Base-by-base conservation (phyloP, 2,329 filamentous ascomycete species). In the Septoria linicola region DNA sequence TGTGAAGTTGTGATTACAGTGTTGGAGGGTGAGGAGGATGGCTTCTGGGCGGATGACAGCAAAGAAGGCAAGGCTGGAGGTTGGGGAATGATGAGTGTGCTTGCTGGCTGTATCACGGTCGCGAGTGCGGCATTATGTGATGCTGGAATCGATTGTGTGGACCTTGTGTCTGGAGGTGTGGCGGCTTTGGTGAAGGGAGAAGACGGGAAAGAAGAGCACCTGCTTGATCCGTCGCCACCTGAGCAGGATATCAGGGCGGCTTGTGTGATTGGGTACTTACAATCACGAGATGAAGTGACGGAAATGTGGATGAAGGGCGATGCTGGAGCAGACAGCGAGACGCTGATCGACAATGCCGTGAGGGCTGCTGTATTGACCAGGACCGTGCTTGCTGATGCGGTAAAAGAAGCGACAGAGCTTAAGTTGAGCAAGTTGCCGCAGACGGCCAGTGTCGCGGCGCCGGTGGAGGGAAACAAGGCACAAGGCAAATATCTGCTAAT, bases 1-100 rank as follows among this genome's bases (percentile, higher is more conserved):
- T 85, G 96, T n/a, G 93, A 99, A 68, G 85, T 99, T 34, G 85
- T 96, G 14, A 83, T 99, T 41, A 96, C 90, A 0, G 84, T 99
- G 41, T 77, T 99, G 14, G 93, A 99, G 72, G 92, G 89, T 2
- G 93, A 97, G 66, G 89, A 96, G 67, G 87, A 92, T 63, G 75
- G 76, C 30, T 83, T 80, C 77, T 82, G 80, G 78, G 82, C 79
- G 3, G 79, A 82, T 66, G 72, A 73, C 16, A 63, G 55, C 13
- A 59, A 60, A 8, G 54, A 51, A 14, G 59, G 57, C 10, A 75
- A 72, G 51, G 72, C 80, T 68, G 68, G 80, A 70, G 68, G 63
- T 11, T 95, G 89, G 85, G 89, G 90, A 8, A 81, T 88, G 73
- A 92, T 97, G 88, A 93, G 88, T 68, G 88, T 96, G 37, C 75